Base-by-base conservation (phyloP, 2,329 filamentous ascomycete species). In the Colletotrichum lupini region DNA sequence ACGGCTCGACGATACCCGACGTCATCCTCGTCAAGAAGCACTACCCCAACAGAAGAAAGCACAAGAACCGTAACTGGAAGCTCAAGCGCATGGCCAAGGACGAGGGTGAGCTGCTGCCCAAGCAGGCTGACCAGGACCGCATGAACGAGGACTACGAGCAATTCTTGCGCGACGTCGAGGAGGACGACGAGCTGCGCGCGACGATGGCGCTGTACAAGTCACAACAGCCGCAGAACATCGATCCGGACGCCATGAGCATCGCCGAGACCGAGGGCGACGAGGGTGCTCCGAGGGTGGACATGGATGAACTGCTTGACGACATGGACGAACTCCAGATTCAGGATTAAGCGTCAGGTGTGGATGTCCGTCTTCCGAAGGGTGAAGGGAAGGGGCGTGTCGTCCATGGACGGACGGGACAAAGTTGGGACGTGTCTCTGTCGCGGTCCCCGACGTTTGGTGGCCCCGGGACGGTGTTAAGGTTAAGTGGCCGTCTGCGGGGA, bases 1-100 rank as follows among this genome's bases (percentile, higher is more conserved):
- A 97, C 83, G 87, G 90, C 3, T 92, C 92, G 3, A 91, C 89
- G 4, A 94, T 99, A 68, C 97, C 97, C 0, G 97, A 99, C 79
- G 97, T 98, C 0, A 85, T 99, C 7, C 89, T 99, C 4, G 95
- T 99, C 82, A 98, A 97, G 95, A 99, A 99, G 84, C 92, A 94
- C 88, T 99, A 97, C 85, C 91, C 93, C 73, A 91, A 94, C 78
- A 93, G 93, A 84, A 92, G 93, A 87, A 97, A 96, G 90, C 89
- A 91, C 81, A 92, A 92, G 87, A 89, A 88, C 83, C 92, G 97
- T 77, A 94, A 94, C 87, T 99, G 97, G 97, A 94, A 93, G 82
- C 91, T 99, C 82, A 97, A 94, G 90, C 95, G 97, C 79, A 96
- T 99, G 94, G 89, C 89, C 76, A 93, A 91, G 84, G 95, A 98